These are phyloP conservation scores for Gillenia trifoliata DNA, from an alignment of 306 rosid genomes.

Conservation along the genomic window DNA sequence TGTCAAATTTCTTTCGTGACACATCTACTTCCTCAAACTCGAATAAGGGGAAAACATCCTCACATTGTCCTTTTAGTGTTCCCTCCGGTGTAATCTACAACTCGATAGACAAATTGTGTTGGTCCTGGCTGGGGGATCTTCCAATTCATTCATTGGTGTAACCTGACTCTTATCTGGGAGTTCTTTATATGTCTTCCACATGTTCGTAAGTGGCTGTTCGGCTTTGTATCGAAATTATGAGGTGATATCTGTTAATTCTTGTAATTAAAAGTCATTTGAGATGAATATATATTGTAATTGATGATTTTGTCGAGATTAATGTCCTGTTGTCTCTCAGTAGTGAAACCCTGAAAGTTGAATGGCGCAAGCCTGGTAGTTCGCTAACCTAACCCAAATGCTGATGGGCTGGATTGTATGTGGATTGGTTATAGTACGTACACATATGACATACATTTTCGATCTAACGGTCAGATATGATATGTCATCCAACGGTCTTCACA, in stretches of 20 bases:
- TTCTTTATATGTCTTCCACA: constrained; percentile 20
- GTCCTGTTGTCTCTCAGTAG: neutral
- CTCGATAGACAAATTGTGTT: constrained; percentile 25
- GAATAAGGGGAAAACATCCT: constrained; percentile 29
- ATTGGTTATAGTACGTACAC: too few species aligned
- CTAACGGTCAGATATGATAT: too few species aligned
- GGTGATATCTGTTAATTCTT: constrained; percentile 19
- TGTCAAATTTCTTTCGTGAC: constrained; percentile 23
- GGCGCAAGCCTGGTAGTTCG: too few species aligned
- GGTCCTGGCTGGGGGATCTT: constrained; percentile 23
- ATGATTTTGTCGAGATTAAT: neutral
- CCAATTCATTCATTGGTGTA: constrained; percentile 36
- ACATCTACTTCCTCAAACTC: constrained; percentile 28
- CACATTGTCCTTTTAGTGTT: constrained; percentile 23
- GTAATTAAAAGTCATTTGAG: constrained; percentile 33
- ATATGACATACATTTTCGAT: too few species aligned
- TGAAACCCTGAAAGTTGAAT: neutral
- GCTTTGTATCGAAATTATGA: constrained; percentile 35
- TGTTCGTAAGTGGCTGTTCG: constrained; percentile 26
- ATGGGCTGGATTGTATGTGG: too few species aligned
- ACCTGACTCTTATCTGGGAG: constrained; percentile 31
- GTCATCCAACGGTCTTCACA: too few species aligned
- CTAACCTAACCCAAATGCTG: too few species aligned
- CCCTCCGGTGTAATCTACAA: constrained; percentile 30
- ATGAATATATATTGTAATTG: neutral